Percentiles rank a stretch among this genome's conserved stretches.
Conservation (phyloP, 768 basidiomycete species). For the Boletellus sp. region DNA sequence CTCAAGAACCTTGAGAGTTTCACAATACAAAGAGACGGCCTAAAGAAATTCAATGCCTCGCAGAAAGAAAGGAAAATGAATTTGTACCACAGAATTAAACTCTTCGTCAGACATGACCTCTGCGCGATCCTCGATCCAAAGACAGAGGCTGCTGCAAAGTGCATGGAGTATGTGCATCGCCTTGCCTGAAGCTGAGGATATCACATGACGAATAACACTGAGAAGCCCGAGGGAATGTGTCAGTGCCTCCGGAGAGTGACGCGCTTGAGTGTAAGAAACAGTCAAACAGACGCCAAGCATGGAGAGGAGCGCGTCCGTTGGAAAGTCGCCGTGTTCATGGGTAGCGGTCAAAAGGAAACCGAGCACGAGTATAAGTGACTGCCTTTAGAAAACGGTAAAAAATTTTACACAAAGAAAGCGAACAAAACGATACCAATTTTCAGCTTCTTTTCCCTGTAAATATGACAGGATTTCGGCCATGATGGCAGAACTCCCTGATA, state of each 20-base stretch:
- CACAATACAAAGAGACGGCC: constrained; percentile 42
- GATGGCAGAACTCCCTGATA: constrained; percentile 6
- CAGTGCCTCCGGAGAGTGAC: constrained; percentile 22
- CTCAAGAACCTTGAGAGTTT: constrained; percentile 39
- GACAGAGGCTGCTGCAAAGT: constrained; percentile 38
- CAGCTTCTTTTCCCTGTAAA: constrained; percentile 13
- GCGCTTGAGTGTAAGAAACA: constrained; percentile 32
- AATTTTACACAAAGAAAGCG: not conserved
- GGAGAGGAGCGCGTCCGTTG: constrained; percentile 22
- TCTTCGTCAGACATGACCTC: constrained; percentile 40
- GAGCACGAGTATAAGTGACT: constrained; percentile 17
- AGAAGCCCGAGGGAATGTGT: constrained; percentile 37
- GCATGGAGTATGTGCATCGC: constrained; percentile 35
- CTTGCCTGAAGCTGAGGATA: constrained; percentile 26
- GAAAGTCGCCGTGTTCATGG: constrained; percentile 8
- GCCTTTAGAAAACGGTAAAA: constrained; percentile 20
- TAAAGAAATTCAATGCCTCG: constrained; percentile 5
- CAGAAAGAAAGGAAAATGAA: not conserved
- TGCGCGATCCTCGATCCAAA: constrained; percentile 52
- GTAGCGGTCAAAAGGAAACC: constrained; percentile 12
- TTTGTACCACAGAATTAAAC: constrained; percentile 46
- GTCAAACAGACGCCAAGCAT: constrained; percentile 31
- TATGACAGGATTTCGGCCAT: constrained; percentile 13
- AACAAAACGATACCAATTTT: constrained; percentile 20
- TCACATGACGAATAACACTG: constrained; percentile 30